These are phyloP conservation scores for Sporothrix globosa DNA, from an alignment of 2,329 filamentous ascomycete species.

Conservation along the genomic window DNA sequence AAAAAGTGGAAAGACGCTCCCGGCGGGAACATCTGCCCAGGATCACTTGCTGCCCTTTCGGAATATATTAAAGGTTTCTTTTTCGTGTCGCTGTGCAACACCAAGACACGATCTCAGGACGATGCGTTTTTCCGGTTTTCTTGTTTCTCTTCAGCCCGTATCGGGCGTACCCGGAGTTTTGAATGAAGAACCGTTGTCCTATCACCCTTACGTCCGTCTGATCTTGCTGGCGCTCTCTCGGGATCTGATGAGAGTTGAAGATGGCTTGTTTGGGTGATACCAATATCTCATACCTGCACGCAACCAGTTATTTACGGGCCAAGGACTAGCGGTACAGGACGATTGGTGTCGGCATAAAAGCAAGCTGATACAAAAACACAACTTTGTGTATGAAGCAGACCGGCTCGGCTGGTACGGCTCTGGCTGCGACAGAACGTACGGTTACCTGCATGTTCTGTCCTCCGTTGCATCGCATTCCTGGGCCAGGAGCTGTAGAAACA, in stretches of 20 bases:
- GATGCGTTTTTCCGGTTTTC: neutral
- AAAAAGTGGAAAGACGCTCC: neutral
- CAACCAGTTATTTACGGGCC: neutral
- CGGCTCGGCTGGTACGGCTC: neutral
- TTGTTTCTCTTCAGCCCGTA: constrained; percentile 24
- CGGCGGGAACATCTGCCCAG: too few species aligned
- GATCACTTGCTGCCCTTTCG: neutral
- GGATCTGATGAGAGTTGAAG: neutral
- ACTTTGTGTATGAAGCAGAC: neutral
- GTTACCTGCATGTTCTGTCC: constrained; percentile 2
- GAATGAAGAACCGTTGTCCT: neutral
- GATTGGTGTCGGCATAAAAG: neutral
- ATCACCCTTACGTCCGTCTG: neutral
- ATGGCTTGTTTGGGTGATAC: neutral
- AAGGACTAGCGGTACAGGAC: neutral
- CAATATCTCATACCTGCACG: neutral
- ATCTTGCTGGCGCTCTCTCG: neutral
- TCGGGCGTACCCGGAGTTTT: neutral
- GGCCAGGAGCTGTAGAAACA: too few species aligned
- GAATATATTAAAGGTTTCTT: neutral
- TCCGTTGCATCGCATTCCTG: neutral
- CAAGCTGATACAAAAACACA: neutral
- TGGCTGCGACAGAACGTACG: neutral
- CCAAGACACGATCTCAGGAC: constrained; percentile 13
- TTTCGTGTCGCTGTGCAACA: constrained; percentile 17